phyloP scores from a whole-genome alignment of 116 monocot genomes.

The Dioscorea cayenensis region DNA sequence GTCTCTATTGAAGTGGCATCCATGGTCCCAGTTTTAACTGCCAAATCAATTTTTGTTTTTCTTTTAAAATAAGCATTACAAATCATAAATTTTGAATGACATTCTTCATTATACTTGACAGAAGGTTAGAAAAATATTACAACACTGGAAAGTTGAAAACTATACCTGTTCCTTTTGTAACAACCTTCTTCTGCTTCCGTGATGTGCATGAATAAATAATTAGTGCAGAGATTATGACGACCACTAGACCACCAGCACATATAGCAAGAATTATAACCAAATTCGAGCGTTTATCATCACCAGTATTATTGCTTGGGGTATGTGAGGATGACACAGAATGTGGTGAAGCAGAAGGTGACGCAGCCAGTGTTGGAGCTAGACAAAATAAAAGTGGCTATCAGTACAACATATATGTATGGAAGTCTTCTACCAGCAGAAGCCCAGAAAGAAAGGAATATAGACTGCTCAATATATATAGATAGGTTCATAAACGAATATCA shows the following conservation, averaged over 20 bases:
- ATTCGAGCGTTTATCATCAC: constrained; percentile 27
- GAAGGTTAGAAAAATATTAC: background rate
- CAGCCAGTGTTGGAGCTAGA: constrained; percentile 45
- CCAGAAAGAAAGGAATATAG: too few relatives aligned
- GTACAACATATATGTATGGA: background rate
- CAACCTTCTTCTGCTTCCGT: constrained; percentile 26
- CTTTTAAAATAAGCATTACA: too few relatives aligned
- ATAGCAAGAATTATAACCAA: constrained; percentile 51
- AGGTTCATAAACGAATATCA: too few relatives aligned
- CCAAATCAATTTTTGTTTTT: constrained; percentile 8
- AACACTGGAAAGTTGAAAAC: background rate
- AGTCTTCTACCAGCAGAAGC: too few relatives aligned
- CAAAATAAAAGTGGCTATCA: background rate
- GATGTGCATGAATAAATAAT: constrained; percentile 50
- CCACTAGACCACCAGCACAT: constrained; percentile 46
- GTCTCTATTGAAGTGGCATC: constrained; percentile 59
- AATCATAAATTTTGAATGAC: background rate
- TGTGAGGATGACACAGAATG: constrained; percentile 19
- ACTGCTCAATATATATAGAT: too few relatives aligned
- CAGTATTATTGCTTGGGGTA: constrained; percentile 15
- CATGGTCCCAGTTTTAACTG: constrained; percentile 40
- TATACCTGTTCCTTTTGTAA: constrained; percentile 42
- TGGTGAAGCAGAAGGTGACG: constrained; percentile 33
- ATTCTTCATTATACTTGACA: background rate
- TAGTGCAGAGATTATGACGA: constrained; percentile 26